Evolutionary conservation across 345 rosid genomes (phyloP).

Genomic region (Eucalyptus polybractea): DNA sequence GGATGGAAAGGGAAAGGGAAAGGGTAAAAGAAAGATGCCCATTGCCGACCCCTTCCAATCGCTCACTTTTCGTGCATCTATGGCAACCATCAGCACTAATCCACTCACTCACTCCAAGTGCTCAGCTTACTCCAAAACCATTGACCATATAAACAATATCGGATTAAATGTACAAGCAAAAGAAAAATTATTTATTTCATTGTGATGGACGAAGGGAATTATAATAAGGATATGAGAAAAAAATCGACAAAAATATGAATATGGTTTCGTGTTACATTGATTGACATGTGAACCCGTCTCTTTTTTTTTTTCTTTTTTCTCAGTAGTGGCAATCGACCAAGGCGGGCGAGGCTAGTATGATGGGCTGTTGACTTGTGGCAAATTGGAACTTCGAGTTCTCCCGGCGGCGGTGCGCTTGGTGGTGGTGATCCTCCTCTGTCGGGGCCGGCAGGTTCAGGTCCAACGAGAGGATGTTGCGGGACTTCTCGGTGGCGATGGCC

Average conservation of each 20-base stretch:
- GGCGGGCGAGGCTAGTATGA: slow-evolving; percentile 55
- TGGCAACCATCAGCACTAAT: slow-evolving; percentile 68
- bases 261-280: too few relatives aligned
- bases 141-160: neutral
- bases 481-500: neutral
- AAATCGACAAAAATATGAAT: neutral
- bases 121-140: slow-evolving; percentile 17
- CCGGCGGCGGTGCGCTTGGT: neutral
- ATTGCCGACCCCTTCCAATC: slow-evolving; percentile 4
- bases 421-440: slow-evolving; percentile 45
- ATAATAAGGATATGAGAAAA: neutral
- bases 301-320: neutral
- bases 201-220: neutral
- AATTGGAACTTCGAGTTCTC: slow-evolving; percentile 43
- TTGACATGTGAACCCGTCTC: neutral
- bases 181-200: neutral
- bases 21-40: slow-evolving; percentile 27
- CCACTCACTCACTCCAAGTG: slow-evolving; percentile 87
- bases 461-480: slow-evolving; percentile 39
- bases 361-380: slow-evolving; percentile 21
- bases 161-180: neutral
- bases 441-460: slow-evolving; percentile 98
- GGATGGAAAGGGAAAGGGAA: neutral
- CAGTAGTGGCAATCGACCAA: slow-evolving; percentile 88
- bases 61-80: slow-evolving; percentile 85